phyloP scores from a whole-genome alignment of 2,329 filamentous ascomycete species.

The Pseudogymnoascus sp. region DNA sequence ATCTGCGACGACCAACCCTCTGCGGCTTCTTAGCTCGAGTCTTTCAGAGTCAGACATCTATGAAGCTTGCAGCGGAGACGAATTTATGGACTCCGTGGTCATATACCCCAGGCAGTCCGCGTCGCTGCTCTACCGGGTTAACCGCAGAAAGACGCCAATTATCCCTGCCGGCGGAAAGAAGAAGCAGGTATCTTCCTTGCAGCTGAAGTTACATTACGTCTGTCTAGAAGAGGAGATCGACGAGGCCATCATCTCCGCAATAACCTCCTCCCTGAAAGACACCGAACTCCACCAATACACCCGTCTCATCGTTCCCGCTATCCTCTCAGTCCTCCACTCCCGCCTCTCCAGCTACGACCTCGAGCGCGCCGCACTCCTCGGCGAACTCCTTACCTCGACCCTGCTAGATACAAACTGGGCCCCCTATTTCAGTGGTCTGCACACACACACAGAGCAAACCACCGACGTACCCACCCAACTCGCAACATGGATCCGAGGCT shows the following conservation, averaged over 20 bases:
- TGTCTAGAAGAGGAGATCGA: conserved; percentile 69
- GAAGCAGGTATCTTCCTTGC: conserved; percentile 38
- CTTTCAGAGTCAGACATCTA: conserved; percentile 65
- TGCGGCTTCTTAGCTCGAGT: conserved; percentile 63
- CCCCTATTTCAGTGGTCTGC: conserved; percentile 41
- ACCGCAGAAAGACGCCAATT: conserved; percentile 38
- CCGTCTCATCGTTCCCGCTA: conserved; percentile 37
- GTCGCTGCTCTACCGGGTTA: conserved; percentile 72
- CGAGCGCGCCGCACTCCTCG: conserved; percentile 47
- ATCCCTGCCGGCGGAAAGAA: conserved; percentile 15
- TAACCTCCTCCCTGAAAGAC: conserved; percentile 34
- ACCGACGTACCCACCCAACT: conserved; percentile 21
- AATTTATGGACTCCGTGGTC: conserved; percentile 45
- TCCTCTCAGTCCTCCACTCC: conserved; percentile 37
- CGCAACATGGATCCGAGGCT: conserved; percentile 20
- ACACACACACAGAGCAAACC: conserved; percentile 13
- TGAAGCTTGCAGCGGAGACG: conserved; percentile 50
- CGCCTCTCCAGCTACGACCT: conserved; percentile 43
- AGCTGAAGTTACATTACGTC: conserved; percentile 66
- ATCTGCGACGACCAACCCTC: conserved; percentile 64
- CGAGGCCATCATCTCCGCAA: conserved; percentile 36
- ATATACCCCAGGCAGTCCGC: conserved; percentile 78
- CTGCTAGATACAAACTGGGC: conserved; percentile 41
- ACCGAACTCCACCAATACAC: conserved; percentile 39
- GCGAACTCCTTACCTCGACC: conserved; percentile 41